A percentile compares a stretch with the other conserved stretches of the same genome.
These are phyloP conservation scores for Beta vulgaris DNA, from an alignment of 148 eudicot genomes.

Conservation along the genomic window DNA sequence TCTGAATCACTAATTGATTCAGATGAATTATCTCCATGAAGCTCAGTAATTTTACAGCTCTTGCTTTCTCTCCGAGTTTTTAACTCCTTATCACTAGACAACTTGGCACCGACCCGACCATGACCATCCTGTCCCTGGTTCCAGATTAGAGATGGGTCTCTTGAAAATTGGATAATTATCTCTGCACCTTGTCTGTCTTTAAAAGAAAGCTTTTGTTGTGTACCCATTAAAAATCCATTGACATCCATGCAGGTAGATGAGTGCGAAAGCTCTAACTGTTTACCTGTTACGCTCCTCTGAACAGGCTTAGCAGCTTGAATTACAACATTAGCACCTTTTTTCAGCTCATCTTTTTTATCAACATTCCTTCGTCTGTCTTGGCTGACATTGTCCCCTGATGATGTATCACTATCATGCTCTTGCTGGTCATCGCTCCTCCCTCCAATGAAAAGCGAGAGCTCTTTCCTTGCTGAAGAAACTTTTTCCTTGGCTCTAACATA, in stretches of 20 bases:
- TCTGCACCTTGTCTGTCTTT: conserved; percentile 22
- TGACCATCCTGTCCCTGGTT: conserved; percentile 23
- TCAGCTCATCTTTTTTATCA: conserved; percentile 24
- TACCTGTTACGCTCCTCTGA: conserved; percentile 19
- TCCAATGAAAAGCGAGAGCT: conserved; percentile 48
- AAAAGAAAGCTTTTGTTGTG: background rate
- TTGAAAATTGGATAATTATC: conserved; percentile 17
- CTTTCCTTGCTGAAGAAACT: conserved; percentile 40
- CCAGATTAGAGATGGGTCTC: conserved; percentile 15
- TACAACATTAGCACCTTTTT: conserved; percentile 16
- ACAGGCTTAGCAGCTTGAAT: conserved; percentile 4
- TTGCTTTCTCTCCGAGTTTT: conserved; percentile 12
- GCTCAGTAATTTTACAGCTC: conserved; percentile 19
- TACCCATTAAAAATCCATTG: conserved; percentile 10
- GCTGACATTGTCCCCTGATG: conserved; percentile 21
- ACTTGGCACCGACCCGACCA: conserved; percentile 17
- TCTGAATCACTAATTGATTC: conserved; percentile 27
- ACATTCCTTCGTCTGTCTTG: conserved; percentile 19
- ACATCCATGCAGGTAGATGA: conserved; percentile 2
- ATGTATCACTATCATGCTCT: conserved; percentile 20
- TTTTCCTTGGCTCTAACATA: conserved; percentile 47
- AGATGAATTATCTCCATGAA: conserved; percentile 16
- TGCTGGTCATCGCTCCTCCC: conserved; percentile 25
- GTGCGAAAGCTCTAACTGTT: background rate
- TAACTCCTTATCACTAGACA: conserved; percentile 12